These are phyloP conservation scores for Scutellaria minor DNA, from an alignment of 257 asterid species.

Conservation along the genomic window DNA sequence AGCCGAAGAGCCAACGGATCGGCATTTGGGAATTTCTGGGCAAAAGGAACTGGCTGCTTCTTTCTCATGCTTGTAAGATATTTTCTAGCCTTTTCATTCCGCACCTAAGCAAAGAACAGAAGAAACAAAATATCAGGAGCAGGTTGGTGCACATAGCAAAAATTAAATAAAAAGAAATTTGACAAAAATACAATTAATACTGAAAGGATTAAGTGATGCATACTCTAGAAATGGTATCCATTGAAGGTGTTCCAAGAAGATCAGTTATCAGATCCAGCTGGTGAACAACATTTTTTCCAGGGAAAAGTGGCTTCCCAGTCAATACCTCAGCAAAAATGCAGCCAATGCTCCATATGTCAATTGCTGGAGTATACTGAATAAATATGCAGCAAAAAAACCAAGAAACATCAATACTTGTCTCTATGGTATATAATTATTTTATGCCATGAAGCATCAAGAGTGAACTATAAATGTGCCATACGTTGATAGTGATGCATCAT, in stretches of 20 bases:
- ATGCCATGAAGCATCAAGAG: slow-evolving; percentile 10
- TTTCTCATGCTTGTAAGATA: slow-evolving; percentile 82
- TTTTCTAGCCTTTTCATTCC: slow-evolving; percentile 90
- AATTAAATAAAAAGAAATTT: neutral
- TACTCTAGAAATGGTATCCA: slow-evolving; percentile 81
- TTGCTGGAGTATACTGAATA: slow-evolving; percentile 91
- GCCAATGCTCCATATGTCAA: slow-evolving; percentile 95
- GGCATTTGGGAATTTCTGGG: slow-evolving; percentile 78
- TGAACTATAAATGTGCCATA: slow-evolving; percentile 9
- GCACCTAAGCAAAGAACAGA: slow-evolving; percentile 55
- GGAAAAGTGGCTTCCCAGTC: slow-evolving; percentile 85
- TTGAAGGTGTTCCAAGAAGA: slow-evolving; percentile 88
- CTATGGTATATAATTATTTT: slow-evolving; percentile 1
- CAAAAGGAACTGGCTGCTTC: slow-evolving; percentile 69
- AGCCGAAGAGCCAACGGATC: slow-evolving; percentile 78
- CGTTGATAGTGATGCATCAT: slow-evolving; percentile 14
- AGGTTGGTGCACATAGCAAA: neutral
- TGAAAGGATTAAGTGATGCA: slow-evolving; percentile 31
- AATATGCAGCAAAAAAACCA: slow-evolving; percentile 11
- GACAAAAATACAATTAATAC: neutral
- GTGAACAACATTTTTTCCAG: slow-evolving; percentile 91
- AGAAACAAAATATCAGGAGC: slow-evolving; percentile 12
- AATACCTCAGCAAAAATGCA: slow-evolving; percentile 94
- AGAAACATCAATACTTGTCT: slow-evolving; percentile 18
- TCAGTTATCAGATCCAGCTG: slow-evolving; percentile 91